Conservation (phyloP, 495 filamentous ascomycete species). For the Daldinia vernicosa region DNA sequence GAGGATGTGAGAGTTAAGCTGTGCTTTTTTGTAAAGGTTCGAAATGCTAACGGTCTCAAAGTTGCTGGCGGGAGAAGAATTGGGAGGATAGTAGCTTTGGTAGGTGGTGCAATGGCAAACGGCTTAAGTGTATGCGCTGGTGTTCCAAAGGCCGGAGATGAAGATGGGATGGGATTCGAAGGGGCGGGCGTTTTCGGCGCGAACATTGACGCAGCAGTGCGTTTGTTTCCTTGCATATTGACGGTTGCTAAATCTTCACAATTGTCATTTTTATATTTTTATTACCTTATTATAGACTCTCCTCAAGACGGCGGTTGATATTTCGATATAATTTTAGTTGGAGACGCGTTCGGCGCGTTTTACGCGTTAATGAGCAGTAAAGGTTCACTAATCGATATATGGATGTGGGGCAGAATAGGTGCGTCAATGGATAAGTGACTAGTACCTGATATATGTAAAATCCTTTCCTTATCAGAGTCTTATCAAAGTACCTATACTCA, state of each 20-base stretch:
- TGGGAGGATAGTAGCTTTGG: constrained; percentile 81
- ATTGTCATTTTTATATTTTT: constrained; percentile 15
- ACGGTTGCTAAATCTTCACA: background rate
- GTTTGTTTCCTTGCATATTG: constrained; percentile 48
- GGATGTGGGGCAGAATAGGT: constrained; percentile 10
- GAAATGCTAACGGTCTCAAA: constrained; percentile 89
- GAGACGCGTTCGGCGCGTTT: constrained; percentile 38
- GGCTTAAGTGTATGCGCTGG: constrained; percentile 76
- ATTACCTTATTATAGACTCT: background rate
- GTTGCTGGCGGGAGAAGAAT: constrained; percentile 88
- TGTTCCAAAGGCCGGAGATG: constrained; percentile 88
- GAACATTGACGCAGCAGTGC: constrained; percentile 49
- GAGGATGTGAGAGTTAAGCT: constrained; percentile 91
- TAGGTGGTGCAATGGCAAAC: constrained; percentile 59
- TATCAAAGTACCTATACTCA: background rate
- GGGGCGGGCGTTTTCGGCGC: constrained; percentile 50
- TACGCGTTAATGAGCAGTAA: constrained; percentile 43
- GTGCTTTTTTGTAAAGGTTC: constrained; percentile 97
- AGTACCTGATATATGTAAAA: background rate
- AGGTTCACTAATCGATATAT: constrained; percentile 14
- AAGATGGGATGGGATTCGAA: constrained; percentile 76
- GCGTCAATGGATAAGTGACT: background rate
- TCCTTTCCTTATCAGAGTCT: background rate
- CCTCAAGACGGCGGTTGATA: constrained; percentile 2
- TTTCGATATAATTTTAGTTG: constrained; percentile 21